A percentile compares a stretch with the other conserved stretches of the same genome.
Evolutionary conservation across 257 asterid genomes (phyloP).

Genomic region (Scutellaria barbata): DNA sequence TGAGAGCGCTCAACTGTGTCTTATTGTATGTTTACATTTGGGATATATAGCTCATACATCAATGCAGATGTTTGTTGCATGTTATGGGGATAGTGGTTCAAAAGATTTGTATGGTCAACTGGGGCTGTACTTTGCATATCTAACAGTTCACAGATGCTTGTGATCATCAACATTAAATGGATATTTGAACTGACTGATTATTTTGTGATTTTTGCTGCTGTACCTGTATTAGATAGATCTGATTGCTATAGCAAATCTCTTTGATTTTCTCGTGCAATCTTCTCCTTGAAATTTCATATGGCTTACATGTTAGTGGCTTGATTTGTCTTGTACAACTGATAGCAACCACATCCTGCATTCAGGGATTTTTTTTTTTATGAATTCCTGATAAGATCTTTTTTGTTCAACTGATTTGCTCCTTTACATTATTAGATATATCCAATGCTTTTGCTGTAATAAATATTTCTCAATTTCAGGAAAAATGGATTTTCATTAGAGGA

Average conservation of each 20-base stretch:
- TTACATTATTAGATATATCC: slow-evolving; percentile 26
- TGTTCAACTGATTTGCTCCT: background rate
- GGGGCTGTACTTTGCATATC: background rate
- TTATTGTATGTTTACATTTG: slow-evolving; percentile 22
- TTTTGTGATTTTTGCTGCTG: slow-evolving; percentile 1
- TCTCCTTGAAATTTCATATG: slow-evolving; percentile 10
- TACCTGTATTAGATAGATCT: background rate
- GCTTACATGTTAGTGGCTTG: slow-evolving; percentile 17
- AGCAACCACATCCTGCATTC: slow-evolving; percentile 12
- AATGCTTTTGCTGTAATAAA: slow-evolving; percentile 24
- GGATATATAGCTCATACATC: slow-evolving; percentile 29
- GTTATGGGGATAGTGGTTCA: too few species aligned
- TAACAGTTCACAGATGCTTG: slow-evolving; percentile 2
- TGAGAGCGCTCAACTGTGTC: slow-evolving; percentile 4
- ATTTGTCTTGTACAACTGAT: slow-evolving; percentile 7
- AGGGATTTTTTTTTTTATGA: background rate
- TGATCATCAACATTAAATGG: background rate
- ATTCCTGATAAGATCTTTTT: slow-evolving; percentile 25
- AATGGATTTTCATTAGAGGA: slow-evolving; percentile 90
- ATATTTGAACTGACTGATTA: background rate
- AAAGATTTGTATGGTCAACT: background rate
- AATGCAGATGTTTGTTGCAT: background rate
- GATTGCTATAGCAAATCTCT: slow-evolving; percentile 2
- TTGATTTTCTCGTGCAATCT: slow-evolving; percentile 19
- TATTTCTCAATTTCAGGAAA: slow-evolving; percentile 58